Percentiles rank a stretch among this genome's conserved stretches.
phyloP scores from a whole-genome alignment of 1,284 basidiomycete genomes.

The Leccinum subspadiceum region DNA sequence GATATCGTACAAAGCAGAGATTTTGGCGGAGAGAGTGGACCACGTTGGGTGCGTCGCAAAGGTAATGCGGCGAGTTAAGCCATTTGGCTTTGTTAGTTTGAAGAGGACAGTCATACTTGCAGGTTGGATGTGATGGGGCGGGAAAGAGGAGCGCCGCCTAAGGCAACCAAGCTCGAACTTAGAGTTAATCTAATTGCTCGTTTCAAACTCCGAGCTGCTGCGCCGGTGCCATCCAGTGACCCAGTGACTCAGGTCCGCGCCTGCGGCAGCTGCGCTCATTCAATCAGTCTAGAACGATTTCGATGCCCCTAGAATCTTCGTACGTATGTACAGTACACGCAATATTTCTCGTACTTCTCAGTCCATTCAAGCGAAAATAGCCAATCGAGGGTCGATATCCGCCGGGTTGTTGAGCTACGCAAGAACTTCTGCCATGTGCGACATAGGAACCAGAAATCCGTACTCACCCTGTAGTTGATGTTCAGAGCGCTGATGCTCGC shows the following conservation, averaged over 20 bases:
- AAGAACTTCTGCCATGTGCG: slow-evolving; percentile 2
- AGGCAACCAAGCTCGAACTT: not conserved
- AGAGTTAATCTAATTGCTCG: slow-evolving; percentile 13
- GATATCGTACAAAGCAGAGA: slow-evolving; percentile 56
- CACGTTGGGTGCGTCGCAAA: slow-evolving; percentile 55
- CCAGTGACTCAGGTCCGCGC: not conserved
- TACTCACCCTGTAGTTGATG: slow-evolving; percentile 55
- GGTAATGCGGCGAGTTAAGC: slow-evolving; percentile 54
- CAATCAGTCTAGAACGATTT: slow-evolving; percentile 1
- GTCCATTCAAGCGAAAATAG: slow-evolving; percentile 59
- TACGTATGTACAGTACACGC: slow-evolving; percentile 1
- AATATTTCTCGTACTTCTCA: not conserved
- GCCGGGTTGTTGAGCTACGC: slow-evolving; percentile 67
- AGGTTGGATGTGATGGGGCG: slow-evolving; percentile 13
- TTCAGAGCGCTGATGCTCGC: slow-evolving; percentile 62
- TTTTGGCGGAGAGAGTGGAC: slow-evolving; percentile 52
- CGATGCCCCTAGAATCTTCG: not conserved
- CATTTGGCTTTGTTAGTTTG: slow-evolving; percentile 52
- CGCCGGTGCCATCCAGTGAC: slow-evolving; percentile 10
- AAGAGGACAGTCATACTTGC: slow-evolving; percentile 47
- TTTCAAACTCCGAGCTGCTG: slow-evolving; percentile 47
- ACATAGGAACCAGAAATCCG: slow-evolving; percentile 1
- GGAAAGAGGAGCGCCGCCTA: not conserved
- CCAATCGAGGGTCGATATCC: slow-evolving; percentile 60
- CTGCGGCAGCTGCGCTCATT: slow-evolving; percentile 3